Conservation (phyloP, 2,329 filamentous ascomycete genomes). For the Xylaria sp. region DNA sequence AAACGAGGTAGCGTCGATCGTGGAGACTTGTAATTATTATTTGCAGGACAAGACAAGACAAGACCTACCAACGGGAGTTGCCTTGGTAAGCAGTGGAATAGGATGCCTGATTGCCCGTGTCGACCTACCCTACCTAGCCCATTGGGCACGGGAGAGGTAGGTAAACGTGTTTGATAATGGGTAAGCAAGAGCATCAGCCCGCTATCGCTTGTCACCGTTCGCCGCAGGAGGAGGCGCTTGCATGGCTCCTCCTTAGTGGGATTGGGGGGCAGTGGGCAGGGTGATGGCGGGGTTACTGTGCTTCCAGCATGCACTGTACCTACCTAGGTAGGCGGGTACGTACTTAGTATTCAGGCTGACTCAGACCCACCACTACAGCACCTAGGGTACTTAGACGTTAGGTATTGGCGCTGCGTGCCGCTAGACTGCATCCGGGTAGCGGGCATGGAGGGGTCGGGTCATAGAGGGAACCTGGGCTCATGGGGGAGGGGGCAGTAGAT, state of each 20-base stretch:
- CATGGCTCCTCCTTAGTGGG: constrained; percentile 11
- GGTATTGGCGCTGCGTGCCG: too few relatives aligned
- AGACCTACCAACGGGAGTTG: neutral
- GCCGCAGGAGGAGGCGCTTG: constrained; percentile 2
- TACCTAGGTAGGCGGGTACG: neutral
- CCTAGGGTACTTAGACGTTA: too few relatives aligned
- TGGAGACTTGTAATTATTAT: constrained; percentile 13
- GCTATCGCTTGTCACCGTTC: constrained; percentile 15
- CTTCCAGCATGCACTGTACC: neutral
- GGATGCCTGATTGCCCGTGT: constrained; percentile 4
- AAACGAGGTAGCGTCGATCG: constrained; percentile 23
- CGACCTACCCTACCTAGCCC: too few relatives aligned
- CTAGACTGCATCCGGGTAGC: too few relatives aligned
- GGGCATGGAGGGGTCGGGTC: constrained; percentile 11
- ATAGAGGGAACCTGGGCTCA: constrained; percentile 7
- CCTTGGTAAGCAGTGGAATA: constrained; percentile 18
- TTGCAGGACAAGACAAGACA: constrained; percentile 8
- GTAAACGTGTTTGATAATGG: constrained; percentile 3
- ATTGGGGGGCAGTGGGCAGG: constrained; percentile 1
- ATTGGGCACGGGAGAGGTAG: too few relatives aligned
- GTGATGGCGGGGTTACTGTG: constrained; percentile 30
- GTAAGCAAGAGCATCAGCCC: constrained; percentile 19
- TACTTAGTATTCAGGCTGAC: constrained; percentile 36
- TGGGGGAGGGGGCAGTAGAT: constrained; percentile 21
- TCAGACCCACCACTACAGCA: constrained; percentile 32